A percentile compares a stretch with the other conserved stretches of the same genome.
Conservation (phyloP, 345 rosid species). For the Aquilaria malaccensis region DNA sequence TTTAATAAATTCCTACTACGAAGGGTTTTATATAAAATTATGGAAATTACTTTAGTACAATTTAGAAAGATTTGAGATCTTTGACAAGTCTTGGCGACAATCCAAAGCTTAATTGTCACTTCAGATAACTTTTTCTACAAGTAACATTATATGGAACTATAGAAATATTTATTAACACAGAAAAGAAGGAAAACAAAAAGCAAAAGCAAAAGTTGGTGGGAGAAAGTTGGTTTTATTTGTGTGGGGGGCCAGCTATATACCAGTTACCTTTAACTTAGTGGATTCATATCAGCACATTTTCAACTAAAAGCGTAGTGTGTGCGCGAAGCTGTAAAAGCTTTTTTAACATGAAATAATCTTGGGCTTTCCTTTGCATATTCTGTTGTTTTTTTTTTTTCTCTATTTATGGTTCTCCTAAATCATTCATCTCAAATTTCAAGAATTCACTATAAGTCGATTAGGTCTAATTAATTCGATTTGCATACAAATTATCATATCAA, state of each 20-base stretch:
- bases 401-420: neutral
- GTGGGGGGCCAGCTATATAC: conserved; percentile 19
- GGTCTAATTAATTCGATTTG: neutral
- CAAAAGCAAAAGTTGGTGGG: neutral
- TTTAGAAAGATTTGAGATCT: conserved; percentile 6
- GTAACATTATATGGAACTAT: neutral
- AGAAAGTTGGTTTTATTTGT: conserved; percentile 11
- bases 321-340: conserved; percentile 19
- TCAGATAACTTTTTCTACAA: no score
- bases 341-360: conserved; percentile 6
- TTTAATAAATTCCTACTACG: neutral
- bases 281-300: conserved; percentile 27
- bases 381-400: neutral
- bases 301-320: conserved; percentile 7
- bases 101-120: conserved; percentile 8
- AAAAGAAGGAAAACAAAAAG: conserved; percentile 11
- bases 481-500: neutral
- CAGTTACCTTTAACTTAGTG: conserved; percentile 31
- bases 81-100: conserved; percentile 6
- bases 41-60: conserved; percentile 16
- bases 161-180: conserved; percentile 10
- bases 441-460: neutral
- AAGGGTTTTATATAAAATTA: neutral
- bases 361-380: neutral
- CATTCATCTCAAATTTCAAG: no score